Percentiles rank a stretch among this genome's conserved stretches.
Conservation (phyloP, 306 rosid species). For the Gastrolobium bilobum region DNA sequence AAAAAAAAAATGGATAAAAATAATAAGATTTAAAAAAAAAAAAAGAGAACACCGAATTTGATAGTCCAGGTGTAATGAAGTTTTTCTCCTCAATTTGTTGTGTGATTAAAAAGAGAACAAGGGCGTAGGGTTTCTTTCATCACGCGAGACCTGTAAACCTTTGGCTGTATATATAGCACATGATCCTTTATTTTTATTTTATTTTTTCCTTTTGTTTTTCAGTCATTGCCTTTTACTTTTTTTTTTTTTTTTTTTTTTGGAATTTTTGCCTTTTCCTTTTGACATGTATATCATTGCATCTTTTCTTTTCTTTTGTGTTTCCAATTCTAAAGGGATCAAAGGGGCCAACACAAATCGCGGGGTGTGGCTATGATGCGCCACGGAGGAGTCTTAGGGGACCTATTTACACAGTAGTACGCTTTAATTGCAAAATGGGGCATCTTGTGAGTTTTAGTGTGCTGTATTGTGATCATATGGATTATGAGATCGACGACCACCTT, state of each 20-base stretch:
- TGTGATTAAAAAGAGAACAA: conserved; percentile 39
- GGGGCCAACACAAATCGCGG: conserved; percentile 48
- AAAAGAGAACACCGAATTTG: too few species aligned
- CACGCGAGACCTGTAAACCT: conserved; percentile 56
- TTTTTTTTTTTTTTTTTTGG: background rate
- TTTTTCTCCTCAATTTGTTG: conserved; percentile 28
- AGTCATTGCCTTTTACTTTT: background rate
- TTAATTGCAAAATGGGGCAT: conserved; percentile 42
- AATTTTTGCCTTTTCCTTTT: conserved; percentile 7
- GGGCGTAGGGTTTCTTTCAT: conserved; percentile 44
- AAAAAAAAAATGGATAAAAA: too few species aligned
- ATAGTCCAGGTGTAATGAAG: too few species aligned
- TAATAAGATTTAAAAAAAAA: too few species aligned
- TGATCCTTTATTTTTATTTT: conserved; percentile 9
- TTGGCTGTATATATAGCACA: conserved; percentile 46
- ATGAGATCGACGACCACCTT: conserved; percentile 69
- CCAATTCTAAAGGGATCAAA: conserved; percentile 40
- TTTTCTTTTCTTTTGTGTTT: conserved; percentile 24
- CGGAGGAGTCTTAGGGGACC: conserved; percentile 32
- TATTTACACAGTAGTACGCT: conserved; percentile 7
- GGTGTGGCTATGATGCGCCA: conserved; percentile 7
- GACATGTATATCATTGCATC: conserved; percentile 37
- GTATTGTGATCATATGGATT: conserved; percentile 5
- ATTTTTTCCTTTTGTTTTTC: background rate
- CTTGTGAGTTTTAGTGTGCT: conserved; percentile 39